Conservation (phyloP, 2,329 filamentous ascomycete species). For the Endoconidiophora laricicola region DNA sequence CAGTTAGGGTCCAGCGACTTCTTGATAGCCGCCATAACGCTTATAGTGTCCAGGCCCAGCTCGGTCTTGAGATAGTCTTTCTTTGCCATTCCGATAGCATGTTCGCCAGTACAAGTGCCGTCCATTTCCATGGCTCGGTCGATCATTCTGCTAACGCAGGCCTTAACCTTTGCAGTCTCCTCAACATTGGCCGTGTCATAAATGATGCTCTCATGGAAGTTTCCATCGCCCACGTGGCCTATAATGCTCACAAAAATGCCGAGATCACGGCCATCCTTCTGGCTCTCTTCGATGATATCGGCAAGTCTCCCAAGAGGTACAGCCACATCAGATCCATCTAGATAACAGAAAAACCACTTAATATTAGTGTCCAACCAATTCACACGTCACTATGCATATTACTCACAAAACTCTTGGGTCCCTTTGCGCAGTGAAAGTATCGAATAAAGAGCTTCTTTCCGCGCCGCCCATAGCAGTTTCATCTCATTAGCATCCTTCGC, state of each 20-base stretch:
- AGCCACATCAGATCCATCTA: constrained; percentile 67
- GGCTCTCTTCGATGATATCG: constrained; percentile 65
- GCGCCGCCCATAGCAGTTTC: constrained; percentile 60
- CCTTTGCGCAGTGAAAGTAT: constrained; percentile 54
- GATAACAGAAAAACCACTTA: constrained; percentile 6
- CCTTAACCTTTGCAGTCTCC: constrained; percentile 61
- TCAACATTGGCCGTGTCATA: constrained; percentile 55
- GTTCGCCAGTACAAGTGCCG: constrained; percentile 79
- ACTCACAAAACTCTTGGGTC: constrained; percentile 55
- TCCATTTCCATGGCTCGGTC: constrained; percentile 85
- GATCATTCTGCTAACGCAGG: constrained; percentile 79
- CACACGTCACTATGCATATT: no score
- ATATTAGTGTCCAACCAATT: not conserved
- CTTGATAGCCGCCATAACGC: constrained; percentile 75
- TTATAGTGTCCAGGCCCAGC: constrained; percentile 63
- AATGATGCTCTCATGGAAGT: constrained; percentile 88
- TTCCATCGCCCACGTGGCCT: constrained; percentile 83
- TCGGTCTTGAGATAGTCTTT: constrained; percentile 66
- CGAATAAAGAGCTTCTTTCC: constrained; percentile 73
- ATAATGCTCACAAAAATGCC: constrained; percentile 77
- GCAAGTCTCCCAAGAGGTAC: constrained; percentile 62
- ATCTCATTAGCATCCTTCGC: constrained; percentile 55
- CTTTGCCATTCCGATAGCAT: constrained; percentile 73
- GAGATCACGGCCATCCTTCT: constrained; percentile 74
- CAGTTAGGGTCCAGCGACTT: constrained; percentile 66